These are phyloP conservation scores for Mycena polygramma DNA, from an alignment of 768 basidiomycete genomes.

Conservation along the genomic window DNA sequence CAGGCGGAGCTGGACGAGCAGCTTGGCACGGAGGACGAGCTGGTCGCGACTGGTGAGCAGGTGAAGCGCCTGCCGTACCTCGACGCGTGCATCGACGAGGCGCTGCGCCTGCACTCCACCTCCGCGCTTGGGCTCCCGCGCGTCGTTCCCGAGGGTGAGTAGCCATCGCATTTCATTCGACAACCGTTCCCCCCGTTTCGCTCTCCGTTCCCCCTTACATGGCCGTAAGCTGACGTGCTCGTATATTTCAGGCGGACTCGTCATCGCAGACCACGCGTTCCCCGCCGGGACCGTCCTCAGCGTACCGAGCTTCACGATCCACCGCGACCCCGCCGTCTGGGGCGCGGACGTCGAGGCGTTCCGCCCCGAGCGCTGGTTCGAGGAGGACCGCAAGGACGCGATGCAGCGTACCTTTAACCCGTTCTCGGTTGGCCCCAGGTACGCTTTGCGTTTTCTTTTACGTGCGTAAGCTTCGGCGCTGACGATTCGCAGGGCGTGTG, in stretches of 20 bases:
- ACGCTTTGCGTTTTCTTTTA: constrained; percentile 34
- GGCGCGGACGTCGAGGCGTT: constrained; percentile 81
- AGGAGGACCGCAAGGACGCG: constrained; percentile 64
- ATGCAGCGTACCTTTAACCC: constrained; percentile 87
- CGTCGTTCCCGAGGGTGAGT: constrained; percentile 72
- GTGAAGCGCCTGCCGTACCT: constrained; percentile 85
- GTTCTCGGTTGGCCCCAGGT: constrained; percentile 88
- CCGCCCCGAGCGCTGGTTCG: constrained; percentile 90
- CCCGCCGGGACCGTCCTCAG: constrained; percentile 82
- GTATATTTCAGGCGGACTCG: constrained; percentile 72
- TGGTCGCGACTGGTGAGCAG: constrained; percentile 71
- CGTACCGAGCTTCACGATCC: constrained; percentile 87
- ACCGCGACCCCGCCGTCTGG: constrained; percentile 80
- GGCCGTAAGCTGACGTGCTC: neutral
- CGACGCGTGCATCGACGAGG: constrained; percentile 91
- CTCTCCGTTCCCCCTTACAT: too few species aligned
- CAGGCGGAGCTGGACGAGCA: constrained; percentile 63
- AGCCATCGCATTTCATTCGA: too few species aligned
- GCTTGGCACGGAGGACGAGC: constrained; percentile 67
- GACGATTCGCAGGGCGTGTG: constrained; percentile 70
- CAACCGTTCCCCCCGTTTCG: too few species aligned
- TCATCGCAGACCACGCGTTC: constrained; percentile 69
- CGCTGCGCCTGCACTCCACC: constrained; percentile 86
- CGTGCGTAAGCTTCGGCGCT: too few species aligned
- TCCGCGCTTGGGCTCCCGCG: constrained; percentile 88